Conservation (phyloP, 192 early-diverging fungal genomes). For the Borealophlyctis nickersoniae region DNA sequence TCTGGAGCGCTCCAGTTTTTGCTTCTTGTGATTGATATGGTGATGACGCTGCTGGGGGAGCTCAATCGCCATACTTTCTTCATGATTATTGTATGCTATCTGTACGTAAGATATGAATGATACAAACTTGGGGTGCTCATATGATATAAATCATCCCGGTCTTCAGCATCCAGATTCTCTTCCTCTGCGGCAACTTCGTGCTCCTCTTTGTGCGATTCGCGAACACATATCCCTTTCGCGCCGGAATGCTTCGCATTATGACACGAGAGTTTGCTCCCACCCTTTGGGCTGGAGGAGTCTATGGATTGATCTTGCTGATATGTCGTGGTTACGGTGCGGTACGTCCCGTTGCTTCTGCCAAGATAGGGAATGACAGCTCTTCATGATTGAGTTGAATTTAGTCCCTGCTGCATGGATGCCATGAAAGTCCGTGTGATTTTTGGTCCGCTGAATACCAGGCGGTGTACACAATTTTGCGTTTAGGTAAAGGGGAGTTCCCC, state of each 20-base stretch:
- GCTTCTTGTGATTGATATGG: neutral
- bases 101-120: neutral
- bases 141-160: neutral
- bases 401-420: slow-evolving; percentile 25
- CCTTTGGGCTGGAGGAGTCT: slow-evolving; percentile 22
- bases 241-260: slow-evolving; percentile 44
- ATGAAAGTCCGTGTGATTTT: slow-evolving; percentile 29
- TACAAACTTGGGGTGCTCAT: neutral
- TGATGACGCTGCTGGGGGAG: neutral
- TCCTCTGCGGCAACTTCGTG: slow-evolving; percentile 36
- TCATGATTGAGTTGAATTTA: no score
- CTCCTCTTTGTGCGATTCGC: slow-evolving; percentile 46
- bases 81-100: neutral
- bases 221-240: slow-evolving; percentile 44
- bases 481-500: no score
- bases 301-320: slow-evolving; percentile 26
- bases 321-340: slow-evolving; percentile 38
- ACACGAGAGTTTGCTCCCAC: slow-evolving; percentile 36
- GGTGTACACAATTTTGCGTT: slow-evolving; percentile 34
- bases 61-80: neutral
- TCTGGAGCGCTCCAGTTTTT: neutral
- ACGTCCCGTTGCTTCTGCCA: slow-evolving; percentile 5
- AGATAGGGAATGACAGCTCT: slow-evolving; percentile 7
- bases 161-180: slow-evolving; percentile 36
- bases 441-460: slow-evolving; percentile 33